Evolutionary conservation across 176 grass and related monocot species (phyloP), one percentile per base, ranked within the genome.

Genomic region (Juncus inflexus): DNA sequence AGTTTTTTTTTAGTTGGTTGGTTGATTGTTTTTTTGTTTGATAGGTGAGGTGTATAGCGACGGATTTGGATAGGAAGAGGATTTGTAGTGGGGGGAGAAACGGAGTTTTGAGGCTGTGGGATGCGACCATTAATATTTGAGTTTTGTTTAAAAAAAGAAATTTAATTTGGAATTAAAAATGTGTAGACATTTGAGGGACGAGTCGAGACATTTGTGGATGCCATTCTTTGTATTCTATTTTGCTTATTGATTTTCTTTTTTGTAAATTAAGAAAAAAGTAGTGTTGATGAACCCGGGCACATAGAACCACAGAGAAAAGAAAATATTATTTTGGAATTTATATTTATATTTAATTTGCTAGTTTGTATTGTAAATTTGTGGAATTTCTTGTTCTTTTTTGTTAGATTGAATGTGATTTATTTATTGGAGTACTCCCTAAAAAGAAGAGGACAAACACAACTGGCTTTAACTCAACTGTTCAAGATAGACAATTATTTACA

Each of bases 71-170:
- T 74, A 81, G 83, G 58, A 99, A 99, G 83, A 92, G 94, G 75
- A 89, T 99, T 50, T 99, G 94, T 78, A 99, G 94, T 50, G 94
- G 94, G 67, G 88, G 85, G 52, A 82, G 94, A 55, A 89, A 92
- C 41, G 94, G 94, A 63, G 78, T 92, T 64, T 80, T 99, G 53
- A 80, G 94, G 55, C 78, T 99, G 69, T 99, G 94, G 94, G 94
- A 99, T 74, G 94, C 85, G 12, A 99, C 94, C 62, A 99, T 90
- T 57, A 99, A 90, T 77, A 99, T 99, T 45, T 99, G 91, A 57
- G 55, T 9, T 11, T 58, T 41, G 15, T 16, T 58, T 70, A 15
- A 58, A 12, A 12, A 41, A 35, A 71, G 50, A 58, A 15, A 42
- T 59, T 70, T 56, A 16, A 58, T 59, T 59, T 56, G 36, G 56